Conservation (phyloP, 306 rosid species). For the Dicorynia guianensis region DNA sequence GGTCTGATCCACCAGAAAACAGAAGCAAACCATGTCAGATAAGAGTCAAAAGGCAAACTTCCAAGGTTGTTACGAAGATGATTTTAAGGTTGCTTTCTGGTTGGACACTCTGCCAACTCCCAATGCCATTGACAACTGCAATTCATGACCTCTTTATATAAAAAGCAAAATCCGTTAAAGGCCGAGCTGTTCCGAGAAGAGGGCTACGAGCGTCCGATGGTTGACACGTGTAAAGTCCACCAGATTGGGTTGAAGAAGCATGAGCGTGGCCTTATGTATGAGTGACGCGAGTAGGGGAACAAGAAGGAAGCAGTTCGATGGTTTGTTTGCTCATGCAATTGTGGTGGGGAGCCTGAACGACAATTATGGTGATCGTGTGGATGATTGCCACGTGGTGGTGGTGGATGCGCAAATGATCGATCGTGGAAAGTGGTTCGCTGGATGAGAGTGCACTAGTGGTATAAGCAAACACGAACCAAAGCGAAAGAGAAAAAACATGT, state of each 20-base stretch:
- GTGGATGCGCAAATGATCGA: constrained; percentile 17
- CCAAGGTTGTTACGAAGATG: background rate
- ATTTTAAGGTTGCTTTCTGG: background rate
- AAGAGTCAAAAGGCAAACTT: background rate
- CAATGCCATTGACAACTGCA: too few relatives aligned
- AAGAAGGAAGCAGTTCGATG: background rate
- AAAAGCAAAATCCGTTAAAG: background rate
- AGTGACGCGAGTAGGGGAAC: constrained; percentile 14
- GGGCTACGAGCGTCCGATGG: background rate
- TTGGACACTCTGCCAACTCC: too few relatives aligned
- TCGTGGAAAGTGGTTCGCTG: too few relatives aligned
- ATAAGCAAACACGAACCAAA: too few relatives aligned
- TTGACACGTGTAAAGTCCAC: background rate
- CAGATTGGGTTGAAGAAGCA: background rate
- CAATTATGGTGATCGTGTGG: constrained; percentile 25
- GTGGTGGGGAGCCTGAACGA: constrained; percentile 29
- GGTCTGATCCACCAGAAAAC: constrained; percentile 75
- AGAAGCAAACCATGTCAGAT: constrained; percentile 70
- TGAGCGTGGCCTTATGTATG: background rate
- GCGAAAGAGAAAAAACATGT: too few relatives aligned
- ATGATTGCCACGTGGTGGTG: constrained; percentile 31
- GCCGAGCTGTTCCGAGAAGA: background rate
- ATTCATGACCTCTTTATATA: background rate
- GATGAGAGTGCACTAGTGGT: too few relatives aligned
- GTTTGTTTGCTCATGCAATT: constrained; percentile 34